phyloP scores from a whole-genome alignment of 2,329 filamentous ascomycete genomes.

The Xylariaceae sp. region DNA sequence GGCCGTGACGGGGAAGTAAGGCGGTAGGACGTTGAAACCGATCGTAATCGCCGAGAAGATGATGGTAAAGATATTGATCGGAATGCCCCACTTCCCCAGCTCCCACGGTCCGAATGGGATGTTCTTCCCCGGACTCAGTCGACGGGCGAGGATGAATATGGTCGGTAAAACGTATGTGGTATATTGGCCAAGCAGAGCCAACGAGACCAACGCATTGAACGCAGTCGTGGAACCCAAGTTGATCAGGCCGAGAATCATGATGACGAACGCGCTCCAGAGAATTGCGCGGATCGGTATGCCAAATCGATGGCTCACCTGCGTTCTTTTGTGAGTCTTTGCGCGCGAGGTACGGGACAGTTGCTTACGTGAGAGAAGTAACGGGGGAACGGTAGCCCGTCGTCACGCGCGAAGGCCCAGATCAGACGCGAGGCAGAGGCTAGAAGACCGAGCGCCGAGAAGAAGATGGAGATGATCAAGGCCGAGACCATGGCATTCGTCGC shows the following conservation, averaged over 20 bases:
- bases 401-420: constrained; percentile 1
- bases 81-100: constrained; percentile 8
- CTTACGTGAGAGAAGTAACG: constrained; percentile 9
- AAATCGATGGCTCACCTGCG: constrained; percentile 6
- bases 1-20: constrained; percentile 8
- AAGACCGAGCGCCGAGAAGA: neutral
- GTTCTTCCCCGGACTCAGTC: constrained; percentile 5
- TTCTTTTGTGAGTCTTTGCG: neutral
- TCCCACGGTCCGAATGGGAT: constrained; percentile 9
- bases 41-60: constrained; percentile 9
- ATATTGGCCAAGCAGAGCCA: constrained; percentile 10
- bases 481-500: constrained; percentile 33
- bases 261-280: constrained; percentile 6
- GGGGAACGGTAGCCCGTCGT: constrained; percentile 1
- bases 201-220: constrained; percentile 10
- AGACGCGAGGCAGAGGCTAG: neutral
- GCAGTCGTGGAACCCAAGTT: constrained; percentile 9
- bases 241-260: constrained; percentile 8
- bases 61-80: constrained; percentile 8
- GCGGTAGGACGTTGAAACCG: constrained; percentile 8
- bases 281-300: constrained; percentile 8
- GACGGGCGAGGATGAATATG: constrained; percentile 6
- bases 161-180: constrained; percentile 9
- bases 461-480: constrained; percentile 1
- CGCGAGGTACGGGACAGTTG: neutral